phyloP scores from a whole-genome alignment of 2,329 filamentous ascomycete genomes.

The Epichloe coenophiala region DNA sequence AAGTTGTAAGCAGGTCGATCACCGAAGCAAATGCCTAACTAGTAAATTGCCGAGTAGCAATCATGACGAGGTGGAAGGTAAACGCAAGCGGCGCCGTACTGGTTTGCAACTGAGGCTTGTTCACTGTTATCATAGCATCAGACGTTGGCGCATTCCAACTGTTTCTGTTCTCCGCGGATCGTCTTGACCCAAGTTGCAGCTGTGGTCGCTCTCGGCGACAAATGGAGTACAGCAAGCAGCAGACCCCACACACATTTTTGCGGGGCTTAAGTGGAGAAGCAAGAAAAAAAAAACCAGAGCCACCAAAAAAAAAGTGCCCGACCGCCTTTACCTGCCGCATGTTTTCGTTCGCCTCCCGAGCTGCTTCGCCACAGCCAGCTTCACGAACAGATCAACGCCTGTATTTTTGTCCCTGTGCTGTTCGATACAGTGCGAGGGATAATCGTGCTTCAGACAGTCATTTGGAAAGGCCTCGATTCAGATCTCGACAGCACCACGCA shows the following conservation, averaged over 20 bases:
- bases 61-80: no score
- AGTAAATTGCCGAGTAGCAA: no score
- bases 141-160: no score
- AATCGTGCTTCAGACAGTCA: not conserved
- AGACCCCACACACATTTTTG: not conserved
- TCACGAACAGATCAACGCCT: not conserved
- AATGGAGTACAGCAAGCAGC: not conserved
- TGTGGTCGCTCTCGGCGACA: no score
- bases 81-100: no score
- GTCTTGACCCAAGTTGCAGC: no score
- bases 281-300: conserved; percentile 9
- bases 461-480: not conserved
- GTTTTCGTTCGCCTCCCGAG: not conserved
- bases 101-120: no score
- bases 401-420: not conserved
- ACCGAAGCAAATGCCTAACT: no score
- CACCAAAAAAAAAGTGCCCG: conserved; percentile 4
- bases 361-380: not conserved
- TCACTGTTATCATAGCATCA: no score
- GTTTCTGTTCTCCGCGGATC: no score
- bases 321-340: conserved; percentile 7
- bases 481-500: not conserved
- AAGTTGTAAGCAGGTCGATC: no score
- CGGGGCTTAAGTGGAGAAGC: not conserved
- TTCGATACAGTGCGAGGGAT: not conserved